phyloP scores from a whole-genome alignment of 2,329 filamentous ascomycete genomes.

The Hypomyces perniciosus region DNA sequence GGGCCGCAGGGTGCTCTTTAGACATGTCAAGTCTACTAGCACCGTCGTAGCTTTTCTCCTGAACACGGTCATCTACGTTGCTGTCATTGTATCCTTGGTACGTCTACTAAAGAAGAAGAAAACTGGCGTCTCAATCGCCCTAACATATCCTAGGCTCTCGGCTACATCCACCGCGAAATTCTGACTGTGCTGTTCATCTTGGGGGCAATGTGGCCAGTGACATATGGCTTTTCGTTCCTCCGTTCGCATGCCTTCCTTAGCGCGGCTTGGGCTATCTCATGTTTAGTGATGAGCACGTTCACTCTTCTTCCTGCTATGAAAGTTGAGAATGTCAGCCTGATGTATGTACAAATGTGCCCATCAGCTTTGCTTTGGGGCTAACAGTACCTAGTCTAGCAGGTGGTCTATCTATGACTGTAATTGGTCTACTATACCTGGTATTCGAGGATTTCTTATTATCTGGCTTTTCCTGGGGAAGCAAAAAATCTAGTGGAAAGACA shows the following conservation, averaged over 20 bases:
- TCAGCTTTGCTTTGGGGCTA: neutral
- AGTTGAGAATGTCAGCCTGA: constrained; percentile 65
- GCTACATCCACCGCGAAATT: constrained; percentile 86
- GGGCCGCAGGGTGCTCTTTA: constrained; percentile 63
- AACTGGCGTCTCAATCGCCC: constrained; percentile 1
- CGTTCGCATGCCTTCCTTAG: constrained; percentile 57
- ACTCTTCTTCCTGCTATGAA: constrained; percentile 86
- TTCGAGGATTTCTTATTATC: constrained; percentile 62
- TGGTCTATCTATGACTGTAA: constrained; percentile 67
- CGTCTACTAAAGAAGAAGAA: constrained; percentile 21
- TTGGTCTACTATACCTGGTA: constrained; percentile 71
- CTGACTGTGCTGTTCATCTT: constrained; percentile 75
- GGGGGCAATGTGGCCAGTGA: constrained; percentile 69
- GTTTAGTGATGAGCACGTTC: constrained; percentile 80
- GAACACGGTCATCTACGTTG: constrained; percentile 63
- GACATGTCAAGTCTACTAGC: constrained; percentile 56
- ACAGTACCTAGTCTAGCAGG: constrained; percentile 55
- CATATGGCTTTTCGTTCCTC: constrained; percentile 70
- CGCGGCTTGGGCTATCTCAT: constrained; percentile 68
- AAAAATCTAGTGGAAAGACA: constrained; percentile 20
- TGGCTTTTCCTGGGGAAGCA: constrained; percentile 31
- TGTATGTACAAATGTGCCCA: constrained; percentile 47
- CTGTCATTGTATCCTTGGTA: constrained; percentile 72
- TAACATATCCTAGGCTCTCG: constrained; percentile 59
- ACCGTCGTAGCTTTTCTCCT: constrained; percentile 55